These are phyloP conservation scores for Claviceps paspali DNA, from an alignment of 2,329 filamentous ascomycete genomes.

Conservation along the genomic window DNA sequence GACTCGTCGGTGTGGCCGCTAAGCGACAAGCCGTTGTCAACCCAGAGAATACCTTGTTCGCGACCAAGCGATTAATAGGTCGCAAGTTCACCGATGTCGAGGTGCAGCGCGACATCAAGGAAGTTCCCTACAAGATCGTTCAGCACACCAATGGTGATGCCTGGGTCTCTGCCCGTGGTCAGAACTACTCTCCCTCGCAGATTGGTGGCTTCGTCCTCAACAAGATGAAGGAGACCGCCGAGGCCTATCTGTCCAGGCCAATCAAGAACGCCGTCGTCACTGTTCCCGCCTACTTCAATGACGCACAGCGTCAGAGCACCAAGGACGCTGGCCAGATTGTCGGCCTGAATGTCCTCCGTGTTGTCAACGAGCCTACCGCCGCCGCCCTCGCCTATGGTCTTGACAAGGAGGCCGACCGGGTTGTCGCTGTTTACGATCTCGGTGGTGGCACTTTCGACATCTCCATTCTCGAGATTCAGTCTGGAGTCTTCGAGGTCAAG, in stretches of 20 bases:
- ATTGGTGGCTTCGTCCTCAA: slow-evolving; percentile 91
- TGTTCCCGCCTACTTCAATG: slow-evolving; percentile 96
- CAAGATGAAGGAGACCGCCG: slow-evolving; percentile 99
- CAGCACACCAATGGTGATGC: slow-evolving; percentile 94
- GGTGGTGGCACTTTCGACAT: slow-evolving; percentile 99
- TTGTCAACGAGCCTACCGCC: slow-evolving; percentile 95
- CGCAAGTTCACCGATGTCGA: slow-evolving; percentile 90
- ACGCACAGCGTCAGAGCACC: slow-evolving; percentile 92
- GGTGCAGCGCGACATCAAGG: slow-evolving; percentile 92
- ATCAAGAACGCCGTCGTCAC: slow-evolving; percentile 96
- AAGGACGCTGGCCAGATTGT: slow-evolving; percentile 97
- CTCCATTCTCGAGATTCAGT: slow-evolving; percentile 91
- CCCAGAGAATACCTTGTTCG: slow-evolving; percentile 95
- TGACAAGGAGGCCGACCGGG: slow-evolving; percentile 80
- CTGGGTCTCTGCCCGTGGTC: slow-evolving; percentile 82
- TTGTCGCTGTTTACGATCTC: slow-evolving; percentile 94
- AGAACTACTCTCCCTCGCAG: slow-evolving; percentile 97
- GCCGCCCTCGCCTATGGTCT: slow-evolving; percentile 91
- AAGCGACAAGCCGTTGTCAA: slow-evolving; percentile 98
- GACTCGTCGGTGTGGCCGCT: slow-evolving; percentile 88
- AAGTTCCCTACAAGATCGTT: slow-evolving; percentile 97
- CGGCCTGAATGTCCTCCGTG: slow-evolving; percentile 90
- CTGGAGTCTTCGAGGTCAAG: slow-evolving; percentile 97
- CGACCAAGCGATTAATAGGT: slow-evolving; percentile 96
- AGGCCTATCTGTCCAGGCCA: slow-evolving; percentile 78